Percentiles rank a stretch among this genome's conserved stretches.
Evolutionary conservation across 192 early-diverging fungal genomes (phyloP).

Genomic region (Endogone sp.): DNA sequence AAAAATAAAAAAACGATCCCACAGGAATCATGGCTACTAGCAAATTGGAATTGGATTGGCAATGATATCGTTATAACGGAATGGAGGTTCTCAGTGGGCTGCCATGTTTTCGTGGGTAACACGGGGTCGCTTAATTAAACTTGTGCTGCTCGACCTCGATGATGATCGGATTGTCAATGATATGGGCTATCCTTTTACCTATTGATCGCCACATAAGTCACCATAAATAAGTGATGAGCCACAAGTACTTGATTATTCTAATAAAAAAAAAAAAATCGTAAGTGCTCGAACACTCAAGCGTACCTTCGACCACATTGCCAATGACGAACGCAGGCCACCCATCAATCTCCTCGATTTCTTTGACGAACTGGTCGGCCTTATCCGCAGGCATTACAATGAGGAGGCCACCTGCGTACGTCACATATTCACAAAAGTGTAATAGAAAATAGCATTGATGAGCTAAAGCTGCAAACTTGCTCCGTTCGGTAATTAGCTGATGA

Average conservation of each 20-base stretch:
- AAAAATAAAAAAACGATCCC: neutral
- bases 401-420: neutral
- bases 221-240: neutral
- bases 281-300: no score
- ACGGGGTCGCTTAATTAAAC: neutral
- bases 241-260: no score
- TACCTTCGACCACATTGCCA: conserved; percentile 1
- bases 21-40: neutral
- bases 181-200: neutral
- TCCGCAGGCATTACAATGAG: neutral
- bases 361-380: neutral
- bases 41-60: neutral
- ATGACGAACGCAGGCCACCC: neutral
- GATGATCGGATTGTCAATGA: neutral
- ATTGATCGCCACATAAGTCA: neutral
- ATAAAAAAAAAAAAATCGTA: no score
- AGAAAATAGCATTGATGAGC: no score
- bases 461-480: no score
- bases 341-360: conserved; percentile 1
- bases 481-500: no score
- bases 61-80: neutral
- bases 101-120: neutral
- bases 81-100: no score
- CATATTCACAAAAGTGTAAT: neutral
- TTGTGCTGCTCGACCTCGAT: neutral